Conservation (phyloP, 352 stramenopile species). For the Phytopythium vexans region DNA sequence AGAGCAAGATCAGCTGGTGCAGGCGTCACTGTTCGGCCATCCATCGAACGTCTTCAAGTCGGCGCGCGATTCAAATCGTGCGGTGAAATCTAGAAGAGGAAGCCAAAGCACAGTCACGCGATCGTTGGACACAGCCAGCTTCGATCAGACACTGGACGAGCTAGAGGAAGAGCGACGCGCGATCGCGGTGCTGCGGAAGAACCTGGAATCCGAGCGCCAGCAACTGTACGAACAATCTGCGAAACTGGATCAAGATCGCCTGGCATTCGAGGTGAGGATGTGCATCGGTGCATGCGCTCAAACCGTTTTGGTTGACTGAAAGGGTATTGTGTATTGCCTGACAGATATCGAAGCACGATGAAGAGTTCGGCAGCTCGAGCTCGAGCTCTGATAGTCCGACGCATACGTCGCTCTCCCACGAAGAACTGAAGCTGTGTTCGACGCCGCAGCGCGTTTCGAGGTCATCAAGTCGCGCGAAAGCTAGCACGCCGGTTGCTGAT, state of each 20-base stretch:
- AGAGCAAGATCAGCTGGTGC: slow-evolving; percentile 69
- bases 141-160: slow-evolving; percentile 17
- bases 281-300: slow-evolving; percentile 10
- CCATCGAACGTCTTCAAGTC: not conserved
- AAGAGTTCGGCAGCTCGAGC: slow-evolving; percentile 15
- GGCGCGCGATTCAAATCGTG: not conserved
- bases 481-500: slow-evolving; percentile 4
- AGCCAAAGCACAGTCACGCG: not conserved
- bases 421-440: slow-evolving; percentile 7
- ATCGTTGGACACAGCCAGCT: not conserved
- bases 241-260: slow-evolving; percentile 59
- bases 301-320: not conserved
- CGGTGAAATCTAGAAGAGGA: not conserved
- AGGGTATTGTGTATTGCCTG: slow-evolving; percentile 6
- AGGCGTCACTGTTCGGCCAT: slow-evolving; percentile 42
- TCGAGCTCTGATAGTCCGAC: slow-evolving; percentile 2
- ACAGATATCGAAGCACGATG: slow-evolving; percentile 40
- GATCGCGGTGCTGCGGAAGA: slow-evolving; percentile 24
- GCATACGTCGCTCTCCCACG: slow-evolving; percentile 5
- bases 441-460: slow-evolving; percentile 15
- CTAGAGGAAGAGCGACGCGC: slow-evolving; percentile 30
- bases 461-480: slow-evolving; percentile 6
- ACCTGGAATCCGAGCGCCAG: slow-evolving; percentile 41
- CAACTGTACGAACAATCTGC: slow-evolving; percentile 45
- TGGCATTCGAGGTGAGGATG: slow-evolving; percentile 48